Evolutionary conservation across 306 rosid genomes (phyloP).

Genomic region (Castanopsis chinensis): DNA sequence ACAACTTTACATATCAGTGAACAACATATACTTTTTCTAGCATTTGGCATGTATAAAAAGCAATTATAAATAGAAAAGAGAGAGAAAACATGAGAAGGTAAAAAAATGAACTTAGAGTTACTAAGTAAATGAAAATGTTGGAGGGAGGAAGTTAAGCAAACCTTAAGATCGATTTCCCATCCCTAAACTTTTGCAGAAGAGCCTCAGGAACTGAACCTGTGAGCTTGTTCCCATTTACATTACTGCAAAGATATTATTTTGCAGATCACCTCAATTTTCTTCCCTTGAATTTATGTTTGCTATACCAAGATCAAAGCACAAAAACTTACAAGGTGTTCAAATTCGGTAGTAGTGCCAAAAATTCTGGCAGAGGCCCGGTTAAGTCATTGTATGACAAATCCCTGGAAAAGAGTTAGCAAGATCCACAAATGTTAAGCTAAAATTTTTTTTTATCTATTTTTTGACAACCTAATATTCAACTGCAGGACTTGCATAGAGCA

Average conservation of each 20-base stretch:
- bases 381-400: constrained; percentile 47
- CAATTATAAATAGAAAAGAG: background rate
- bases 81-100: too few relatives aligned
- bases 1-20: too few relatives aligned
- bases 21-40: background rate
- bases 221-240: constrained; percentile 22
- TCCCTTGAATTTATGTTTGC: background rate
- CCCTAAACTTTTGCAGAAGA: constrained; percentile 7
- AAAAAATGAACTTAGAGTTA: background rate
- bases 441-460: too few relatives aligned
- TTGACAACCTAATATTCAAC: background rate
- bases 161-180: background rate
- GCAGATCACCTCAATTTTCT: too few relatives aligned
- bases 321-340: constrained; percentile 32
- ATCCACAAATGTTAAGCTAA: too few relatives aligned
- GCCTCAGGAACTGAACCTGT: constrained; percentile 19
- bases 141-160: background rate
- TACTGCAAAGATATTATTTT: background rate
- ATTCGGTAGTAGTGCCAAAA: constrained; percentile 17
- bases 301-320: background rate
- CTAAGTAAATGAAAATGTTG: background rate
- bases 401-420: constrained; percentile 12
- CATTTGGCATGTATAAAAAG: background rate
- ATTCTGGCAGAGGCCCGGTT: constrained; percentile 31
- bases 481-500: background rate